Conservation (phyloP, 768 basidiomycete species). For the Leccinum disarticulatum region DNA sequence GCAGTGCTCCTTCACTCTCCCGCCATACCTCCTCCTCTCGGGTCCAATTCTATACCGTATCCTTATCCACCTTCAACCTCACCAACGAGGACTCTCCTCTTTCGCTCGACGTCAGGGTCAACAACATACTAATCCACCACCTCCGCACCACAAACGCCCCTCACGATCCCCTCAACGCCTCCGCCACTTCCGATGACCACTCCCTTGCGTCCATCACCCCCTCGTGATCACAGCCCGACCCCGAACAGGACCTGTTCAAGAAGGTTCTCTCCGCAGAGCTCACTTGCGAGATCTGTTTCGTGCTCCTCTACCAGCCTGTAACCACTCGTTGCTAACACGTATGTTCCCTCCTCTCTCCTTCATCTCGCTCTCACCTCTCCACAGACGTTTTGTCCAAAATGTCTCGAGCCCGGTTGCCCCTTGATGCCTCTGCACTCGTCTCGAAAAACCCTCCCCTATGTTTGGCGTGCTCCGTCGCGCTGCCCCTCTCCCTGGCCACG, state of each 20-base stretch:
- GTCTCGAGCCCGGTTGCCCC: slow-evolving; percentile 92
- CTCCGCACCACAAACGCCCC: slow-evolving; percentile 27
- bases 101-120: slow-evolving; percentile 54
- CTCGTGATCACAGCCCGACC: slow-evolving; percentile 27
- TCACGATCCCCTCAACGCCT: slow-evolving; percentile 10
- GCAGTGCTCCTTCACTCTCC: slow-evolving; percentile 23
- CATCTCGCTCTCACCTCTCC: slow-evolving; percentile 9
- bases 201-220: slow-evolving; percentile 17
- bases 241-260: slow-evolving; percentile 41
- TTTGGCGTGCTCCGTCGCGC: slow-evolving; percentile 78
- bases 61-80: slow-evolving; percentile 22
- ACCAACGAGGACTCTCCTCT: neutral
- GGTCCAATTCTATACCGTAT: slow-evolving; percentile 36
- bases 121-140: slow-evolving; percentile 48
- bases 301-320: slow-evolving; percentile 78
- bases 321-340: slow-evolving; percentile 97
- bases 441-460: slow-evolving; percentile 69
- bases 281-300: slow-evolving; percentile 92
- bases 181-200: slow-evolving; percentile 32
- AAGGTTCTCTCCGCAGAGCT: slow-evolving; percentile 66
- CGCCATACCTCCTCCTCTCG: slow-evolving; percentile 39
- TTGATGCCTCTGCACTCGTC: slow-evolving; percentile 94
- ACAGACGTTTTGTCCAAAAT: slow-evolving; percentile 88
- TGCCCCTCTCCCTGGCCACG: slow-evolving; percentile 25
- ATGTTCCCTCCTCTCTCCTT: slow-evolving; percentile 31